Evolutionary conservation across 192 early-diverging fungal genomes (phyloP), one percentile per base, ranked within the genome.

Genomic region (Coemansia sp.): DNA sequence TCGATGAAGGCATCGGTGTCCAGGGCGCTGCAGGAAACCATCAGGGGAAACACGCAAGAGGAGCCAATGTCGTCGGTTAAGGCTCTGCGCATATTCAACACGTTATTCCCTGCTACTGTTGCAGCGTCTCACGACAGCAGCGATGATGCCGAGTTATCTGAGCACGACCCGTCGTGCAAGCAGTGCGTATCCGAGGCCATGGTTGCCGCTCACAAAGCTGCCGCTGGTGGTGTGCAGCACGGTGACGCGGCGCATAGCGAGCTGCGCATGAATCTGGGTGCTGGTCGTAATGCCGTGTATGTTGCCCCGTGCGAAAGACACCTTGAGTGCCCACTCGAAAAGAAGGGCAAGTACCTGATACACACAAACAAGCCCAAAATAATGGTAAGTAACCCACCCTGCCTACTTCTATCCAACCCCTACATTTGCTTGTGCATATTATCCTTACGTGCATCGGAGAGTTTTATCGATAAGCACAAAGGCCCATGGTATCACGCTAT

Each of bases 321-420:
- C 38, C 53, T 72, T 7, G 76, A 71, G 39, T 79, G 76, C 51
- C 76, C 76, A 23, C 59, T 73, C 22, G 70, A 73, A 47, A 79
- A 62, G 52, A 64, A 69, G 67, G 76, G 76, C 57, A 68, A 64
- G 22, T 79, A 79, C 57, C 56, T 79, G 30, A 62, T 79, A 15
- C 76, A 79, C 57, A 73, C 69, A 11, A 71, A 72, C 66, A 59
- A 63, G 66, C 62, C 69, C 4, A 72, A 72, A 38, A 79, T 79
- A 53, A 79, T 73, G 66, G 73, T 77, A 70, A 69, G 73, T 49
- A 46, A 30, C 27, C n/a, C n/a, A 8, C 39, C 14, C n/a, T 49
- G 51, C 30, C 30, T 37, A 38, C 21, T 4, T 53, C 46, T 17
- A 48, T 11, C 24, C 40, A 18, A n/a, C 41, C 14, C 39, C 18